Evolutionary conservation across 441 rosid species (phyloP).

Genomic region (Capsella rubella): DNA sequence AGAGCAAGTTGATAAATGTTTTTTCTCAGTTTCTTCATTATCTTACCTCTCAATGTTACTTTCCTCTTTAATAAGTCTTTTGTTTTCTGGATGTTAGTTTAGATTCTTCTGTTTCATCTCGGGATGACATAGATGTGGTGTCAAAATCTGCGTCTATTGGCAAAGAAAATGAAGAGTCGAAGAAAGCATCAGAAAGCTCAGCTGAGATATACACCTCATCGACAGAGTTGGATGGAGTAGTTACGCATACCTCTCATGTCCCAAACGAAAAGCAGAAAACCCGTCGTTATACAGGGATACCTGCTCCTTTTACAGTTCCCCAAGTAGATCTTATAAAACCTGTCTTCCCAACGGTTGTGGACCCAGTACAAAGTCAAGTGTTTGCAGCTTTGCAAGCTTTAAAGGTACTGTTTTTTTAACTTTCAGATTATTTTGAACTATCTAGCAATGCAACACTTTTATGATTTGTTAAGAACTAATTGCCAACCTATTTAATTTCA

Average conservation of each 20-base stretch:
- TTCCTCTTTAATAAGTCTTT: conserved; percentile 25
- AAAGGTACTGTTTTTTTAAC: conserved; percentile 50
- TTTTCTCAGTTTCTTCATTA: conserved; percentile 29
- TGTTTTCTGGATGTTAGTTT: conserved; percentile 43
- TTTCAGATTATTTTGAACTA: conserved; percentile 1
- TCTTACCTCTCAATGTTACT: conserved; percentile 3
- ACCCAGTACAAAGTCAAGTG: conserved; percentile 87
- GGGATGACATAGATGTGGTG: conserved; percentile 40
- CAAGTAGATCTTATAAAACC: conserved; percentile 67
- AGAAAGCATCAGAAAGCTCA: conserved; percentile 40
- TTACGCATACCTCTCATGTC: conserved; percentile 47
- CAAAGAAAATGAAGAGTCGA: conserved; percentile 44
- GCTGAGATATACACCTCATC: conserved; percentile 45
- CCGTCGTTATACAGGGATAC: conserved; percentile 66
- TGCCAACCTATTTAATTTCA: conserved; percentile 37
- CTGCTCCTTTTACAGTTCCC: conserved; percentile 84
- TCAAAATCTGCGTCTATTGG: conserved; percentile 36
- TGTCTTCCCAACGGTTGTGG: conserved; percentile 73
- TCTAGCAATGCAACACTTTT: neutral
- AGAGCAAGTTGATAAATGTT: conserved; percentile 39
- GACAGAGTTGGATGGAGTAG: conserved; percentile 46
- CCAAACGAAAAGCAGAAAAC: conserved; percentile 43
- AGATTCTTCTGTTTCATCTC: conserved; percentile 48
- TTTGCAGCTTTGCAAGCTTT: conserved; percentile 79
- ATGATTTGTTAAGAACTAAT: conserved; percentile 2